Percentiles rank a stretch among this genome's conserved stretches.
These are phyloP conservation scores for Alternaria infectoria DNA, from an alignment of 2,329 filamentous ascomycete genomes.

Conservation along the genomic window DNA sequence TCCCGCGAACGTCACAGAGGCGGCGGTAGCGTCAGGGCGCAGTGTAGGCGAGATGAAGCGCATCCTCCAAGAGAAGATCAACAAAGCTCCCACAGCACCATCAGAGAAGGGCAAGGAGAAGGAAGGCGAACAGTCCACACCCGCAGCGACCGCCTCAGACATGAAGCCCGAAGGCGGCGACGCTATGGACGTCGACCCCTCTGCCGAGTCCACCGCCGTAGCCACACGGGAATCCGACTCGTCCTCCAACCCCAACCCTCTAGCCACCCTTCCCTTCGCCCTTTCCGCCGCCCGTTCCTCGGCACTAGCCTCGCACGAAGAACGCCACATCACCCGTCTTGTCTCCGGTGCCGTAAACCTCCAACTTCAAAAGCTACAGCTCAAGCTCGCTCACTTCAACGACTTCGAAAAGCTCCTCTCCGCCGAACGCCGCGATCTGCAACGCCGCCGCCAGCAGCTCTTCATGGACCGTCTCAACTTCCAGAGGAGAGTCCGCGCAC, in stretches of 20 bases:
- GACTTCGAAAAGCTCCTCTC: conserved; percentile 94
- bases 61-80: conserved; percentile 78
- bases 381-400: conserved; percentile 94
- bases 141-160: conserved; percentile 53
- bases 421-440: conserved; percentile 89
- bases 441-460: conserved; percentile 88
- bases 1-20: conserved; percentile 87
- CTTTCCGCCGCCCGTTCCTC: conserved; percentile 84
- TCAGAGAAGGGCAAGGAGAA: conserved; percentile 64
- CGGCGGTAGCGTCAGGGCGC: conserved; percentile 75
- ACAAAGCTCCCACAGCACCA: conserved; percentile 59
- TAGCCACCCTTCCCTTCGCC: conserved; percentile 82
- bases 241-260: conserved; percentile 38
- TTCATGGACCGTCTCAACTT: conserved; percentile 92
- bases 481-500: conserved; percentile 82
- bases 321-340: conserved; percentile 93
- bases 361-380: conserved; percentile 91
- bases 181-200: conserved; percentile 65
- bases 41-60: conserved; percentile 86
- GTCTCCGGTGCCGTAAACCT: conserved; percentile 92
- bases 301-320: conserved; percentile 91
- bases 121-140: conserved; percentile 58
- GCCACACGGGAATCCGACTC: conserved; percentile 28
- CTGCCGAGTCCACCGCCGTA: conserved; percentile 52
- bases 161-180: conserved; percentile 63